phyloP scores from a whole-genome alignment of 1,139 yeast species.

The Blastobotrys proliferans region DNA sequence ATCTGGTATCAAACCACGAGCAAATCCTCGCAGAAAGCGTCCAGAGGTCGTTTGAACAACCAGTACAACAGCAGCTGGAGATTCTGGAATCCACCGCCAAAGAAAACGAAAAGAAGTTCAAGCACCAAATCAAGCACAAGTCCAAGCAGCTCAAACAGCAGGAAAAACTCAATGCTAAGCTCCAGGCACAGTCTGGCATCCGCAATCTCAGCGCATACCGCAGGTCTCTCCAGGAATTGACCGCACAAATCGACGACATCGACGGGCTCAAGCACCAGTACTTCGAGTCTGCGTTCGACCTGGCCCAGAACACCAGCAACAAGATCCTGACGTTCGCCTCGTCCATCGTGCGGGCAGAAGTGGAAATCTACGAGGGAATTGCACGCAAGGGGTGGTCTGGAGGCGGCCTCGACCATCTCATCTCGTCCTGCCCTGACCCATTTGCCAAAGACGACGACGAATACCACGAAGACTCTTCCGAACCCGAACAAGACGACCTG shows the following conservation, averaged over 20 bases:
- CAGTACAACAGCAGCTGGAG: constrained; percentile 39
- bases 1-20: constrained; percentile 72
- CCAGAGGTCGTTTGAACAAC: constrained; percentile 50
- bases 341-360: constrained; percentile 68
- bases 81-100: constrained; percentile 25
- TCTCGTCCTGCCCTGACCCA: constrained; percentile 43
- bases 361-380: constrained; percentile 74
- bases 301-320: constrained; percentile 57
- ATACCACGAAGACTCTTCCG: constrained; percentile 31
- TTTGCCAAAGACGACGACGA: constrained; percentile 32
- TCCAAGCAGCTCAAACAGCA: constrained; percentile 49
- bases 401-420: constrained; percentile 70
- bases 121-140: constrained; percentile 51
- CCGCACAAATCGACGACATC: constrained; percentile 72
- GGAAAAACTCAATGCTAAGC: constrained; percentile 53
- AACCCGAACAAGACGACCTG: constrained; percentile 4
- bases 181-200: constrained; percentile 39
- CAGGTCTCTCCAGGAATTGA: constrained; percentile 59
- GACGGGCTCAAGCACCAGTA: constrained; percentile 73
- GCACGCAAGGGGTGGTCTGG: constrained; percentile 87
- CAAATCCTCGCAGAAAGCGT: constrained; percentile 62
- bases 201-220: constrained; percentile 59
- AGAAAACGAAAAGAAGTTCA: constrained; percentile 50
- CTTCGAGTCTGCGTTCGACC: constrained; percentile 54
- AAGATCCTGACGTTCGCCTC: constrained; percentile 55